Conservation (phyloP, 352 stramenopile species). For the Globisporangium solare region DNA sequence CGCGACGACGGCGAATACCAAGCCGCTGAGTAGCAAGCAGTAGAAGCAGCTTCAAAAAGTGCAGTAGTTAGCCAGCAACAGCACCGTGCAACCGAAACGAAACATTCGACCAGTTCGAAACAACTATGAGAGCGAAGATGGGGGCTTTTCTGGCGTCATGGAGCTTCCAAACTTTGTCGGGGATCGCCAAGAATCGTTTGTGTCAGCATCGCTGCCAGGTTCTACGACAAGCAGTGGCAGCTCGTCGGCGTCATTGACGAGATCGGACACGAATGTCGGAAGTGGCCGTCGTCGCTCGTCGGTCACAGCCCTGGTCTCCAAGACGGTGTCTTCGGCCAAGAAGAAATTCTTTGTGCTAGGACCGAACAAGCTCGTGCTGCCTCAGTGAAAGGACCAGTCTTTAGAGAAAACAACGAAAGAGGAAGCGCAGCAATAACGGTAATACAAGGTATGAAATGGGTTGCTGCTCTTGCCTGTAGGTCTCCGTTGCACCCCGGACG, state of each 20-base stretch:
- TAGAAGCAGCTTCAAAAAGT: constrained; percentile 32
- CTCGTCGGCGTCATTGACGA: background rate
- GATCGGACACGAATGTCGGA: background rate
- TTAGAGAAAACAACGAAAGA: background rate
- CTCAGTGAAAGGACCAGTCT: constrained; percentile 4
- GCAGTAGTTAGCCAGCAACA: constrained; percentile 10
- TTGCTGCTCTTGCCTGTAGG: too few relatives aligned
- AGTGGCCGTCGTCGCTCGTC: constrained; percentile 13
- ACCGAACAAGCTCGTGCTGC: constrained; percentile 11
- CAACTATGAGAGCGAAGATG: constrained; percentile 22
- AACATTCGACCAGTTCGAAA: constrained; percentile 27
- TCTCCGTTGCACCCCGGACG: too few relatives aligned
- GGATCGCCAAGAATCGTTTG: constrained; percentile 18
- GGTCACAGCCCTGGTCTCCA: constrained; percentile 44
- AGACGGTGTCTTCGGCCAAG: constrained; percentile 51
- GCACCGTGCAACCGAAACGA: constrained; percentile 6
- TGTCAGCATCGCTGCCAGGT: constrained; percentile 5
- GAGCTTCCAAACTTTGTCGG: constrained; percentile 47
- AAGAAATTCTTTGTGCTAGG: constrained; percentile 34
- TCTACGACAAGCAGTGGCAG: constrained; percentile 11
- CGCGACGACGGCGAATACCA: constrained; percentile 3
- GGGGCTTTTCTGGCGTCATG: constrained; percentile 54
- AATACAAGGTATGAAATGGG: too few relatives aligned
- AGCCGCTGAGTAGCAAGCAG: constrained; percentile 17
- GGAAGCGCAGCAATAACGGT: background rate